These are phyloP conservation scores for Zoysia pacifica DNA, from an alignment of 176 grass and related monocot genomes.

Conservation along the genomic window DNA sequence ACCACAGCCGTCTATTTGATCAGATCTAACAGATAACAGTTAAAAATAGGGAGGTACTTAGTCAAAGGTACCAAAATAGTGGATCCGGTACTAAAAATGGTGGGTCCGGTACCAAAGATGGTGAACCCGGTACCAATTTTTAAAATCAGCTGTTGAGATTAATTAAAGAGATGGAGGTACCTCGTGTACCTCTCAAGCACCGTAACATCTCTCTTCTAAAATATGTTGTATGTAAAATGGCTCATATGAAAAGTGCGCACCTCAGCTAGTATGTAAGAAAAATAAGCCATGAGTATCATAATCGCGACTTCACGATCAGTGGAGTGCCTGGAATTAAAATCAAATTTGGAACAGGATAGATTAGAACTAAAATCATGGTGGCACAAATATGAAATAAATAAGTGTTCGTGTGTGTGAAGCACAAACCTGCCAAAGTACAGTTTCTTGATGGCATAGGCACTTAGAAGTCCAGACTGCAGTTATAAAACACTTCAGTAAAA, in stretches of 20 bases:
- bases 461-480: constrained; percentile 80
- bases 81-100: no score
- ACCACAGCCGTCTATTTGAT: no score
- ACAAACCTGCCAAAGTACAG: constrained; percentile 90
- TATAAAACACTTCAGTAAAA: constrained; percentile 23
- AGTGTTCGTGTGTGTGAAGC: constrained; percentile 24
- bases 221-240: constrained; percentile 19
- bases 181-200: no score
- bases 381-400: constrained; percentile 15
- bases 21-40: no score
- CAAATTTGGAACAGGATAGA: constrained; percentile 17
- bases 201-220: background rate
- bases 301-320: constrained; percentile 96
- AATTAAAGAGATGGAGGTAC: no score
- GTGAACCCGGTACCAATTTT: no score
- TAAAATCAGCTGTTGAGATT: no score
- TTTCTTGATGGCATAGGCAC: constrained; percentile 91
- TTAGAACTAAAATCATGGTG: background rate
- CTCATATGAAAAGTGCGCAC: constrained; percentile 49
- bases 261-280: constrained; percentile 95
- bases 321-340: constrained; percentile 62
- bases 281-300: constrained; percentile 97
- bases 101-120: no score
- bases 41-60: no score
- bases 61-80: no score